phyloP scores from a whole-genome alignment of 1,284 basidiomycete species.

The Sanghuangporus weigelae region DNA sequence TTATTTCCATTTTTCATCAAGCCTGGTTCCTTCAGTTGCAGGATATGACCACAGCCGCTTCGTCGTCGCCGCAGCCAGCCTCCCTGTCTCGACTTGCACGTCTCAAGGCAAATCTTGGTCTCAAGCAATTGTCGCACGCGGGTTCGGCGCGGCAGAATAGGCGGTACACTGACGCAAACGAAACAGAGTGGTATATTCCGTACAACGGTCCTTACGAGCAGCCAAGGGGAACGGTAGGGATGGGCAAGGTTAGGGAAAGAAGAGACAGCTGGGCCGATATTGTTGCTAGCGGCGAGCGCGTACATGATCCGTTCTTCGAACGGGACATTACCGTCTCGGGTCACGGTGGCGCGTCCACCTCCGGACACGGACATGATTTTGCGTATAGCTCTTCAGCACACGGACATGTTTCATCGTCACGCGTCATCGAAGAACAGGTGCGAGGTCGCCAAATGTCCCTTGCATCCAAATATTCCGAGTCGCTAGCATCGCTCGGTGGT shows the following conservation, averaged over 20 bases:
- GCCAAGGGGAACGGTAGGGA: conserved; percentile 32
- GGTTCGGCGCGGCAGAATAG: conserved; percentile 2
- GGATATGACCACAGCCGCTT: conserved; percentile 9
- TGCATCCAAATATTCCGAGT: conserved; percentile 12
- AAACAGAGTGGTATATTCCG: conserved; percentile 58
- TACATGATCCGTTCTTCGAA: conserved; percentile 7
- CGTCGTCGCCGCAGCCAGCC: conserved; percentile 6
- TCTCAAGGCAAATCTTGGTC: conserved; percentile 10
- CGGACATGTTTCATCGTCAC: neutral
- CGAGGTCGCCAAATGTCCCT: conserved; percentile 5
- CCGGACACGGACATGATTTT: conserved; percentile 1
- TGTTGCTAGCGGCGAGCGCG: neutral
- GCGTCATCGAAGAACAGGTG: conserved; percentile 2
- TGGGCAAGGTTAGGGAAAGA: conserved; percentile 37
- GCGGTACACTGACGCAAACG: conserved; percentile 23
- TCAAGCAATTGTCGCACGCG: conserved; percentile 1
- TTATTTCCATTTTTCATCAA: neutral
- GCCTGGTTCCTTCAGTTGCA: neutral
- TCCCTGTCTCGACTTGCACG: conserved; percentile 14
- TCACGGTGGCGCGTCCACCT: conserved; percentile 5
- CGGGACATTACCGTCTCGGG: neutral
- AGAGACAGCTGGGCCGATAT: conserved; percentile 17
- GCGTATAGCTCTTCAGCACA: neutral
- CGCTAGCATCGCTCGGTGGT: neutral
- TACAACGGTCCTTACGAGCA: conserved; percentile 60